phyloP scores from a whole-genome alignment of 768 basidiomycete genomes.

The Chiua virens region DNA sequence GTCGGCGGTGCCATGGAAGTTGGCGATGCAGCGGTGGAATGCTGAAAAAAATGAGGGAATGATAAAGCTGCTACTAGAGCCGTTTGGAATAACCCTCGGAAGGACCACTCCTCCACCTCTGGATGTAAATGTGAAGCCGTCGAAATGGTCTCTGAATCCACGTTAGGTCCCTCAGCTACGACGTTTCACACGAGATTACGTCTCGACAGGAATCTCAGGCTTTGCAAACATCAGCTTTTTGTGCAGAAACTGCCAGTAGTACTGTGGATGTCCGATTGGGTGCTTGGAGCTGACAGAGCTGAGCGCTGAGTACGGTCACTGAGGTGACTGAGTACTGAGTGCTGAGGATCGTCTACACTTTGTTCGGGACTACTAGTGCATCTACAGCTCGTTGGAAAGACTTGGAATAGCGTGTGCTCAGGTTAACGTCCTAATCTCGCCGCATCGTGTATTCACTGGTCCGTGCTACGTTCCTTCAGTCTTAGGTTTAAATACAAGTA shows the following conservation, averaged over 20 bases:
- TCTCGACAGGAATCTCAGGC: neutral
- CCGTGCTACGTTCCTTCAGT: no score
- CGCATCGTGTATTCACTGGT: no score
- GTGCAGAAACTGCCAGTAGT: neutral
- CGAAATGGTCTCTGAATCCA: neutral
- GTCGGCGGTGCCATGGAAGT: slow-evolving; percentile 25
- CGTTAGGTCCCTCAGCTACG: neutral
- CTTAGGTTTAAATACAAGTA: no score
- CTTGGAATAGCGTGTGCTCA: no score
- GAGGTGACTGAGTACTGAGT: no score
- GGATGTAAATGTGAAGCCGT: neutral
- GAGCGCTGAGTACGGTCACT: no score
- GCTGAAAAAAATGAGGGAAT: neutral
- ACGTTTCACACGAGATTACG: slow-evolving; percentile 19
- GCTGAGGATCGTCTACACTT: no score
- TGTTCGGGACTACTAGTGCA: no score
- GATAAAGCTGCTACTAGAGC: neutral
- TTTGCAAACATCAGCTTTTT: neutral
- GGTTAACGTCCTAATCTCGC: no score
- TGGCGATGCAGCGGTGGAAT: no score
- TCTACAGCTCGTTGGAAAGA: no score
- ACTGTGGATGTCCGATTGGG: neutral
- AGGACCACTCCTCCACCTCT: neutral
- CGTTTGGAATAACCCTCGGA: neutral
- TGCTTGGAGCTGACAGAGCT: no score